Base-by-base conservation (phyloP, 768 basidiomycete species). In the Tulasnella sp. region DNA sequence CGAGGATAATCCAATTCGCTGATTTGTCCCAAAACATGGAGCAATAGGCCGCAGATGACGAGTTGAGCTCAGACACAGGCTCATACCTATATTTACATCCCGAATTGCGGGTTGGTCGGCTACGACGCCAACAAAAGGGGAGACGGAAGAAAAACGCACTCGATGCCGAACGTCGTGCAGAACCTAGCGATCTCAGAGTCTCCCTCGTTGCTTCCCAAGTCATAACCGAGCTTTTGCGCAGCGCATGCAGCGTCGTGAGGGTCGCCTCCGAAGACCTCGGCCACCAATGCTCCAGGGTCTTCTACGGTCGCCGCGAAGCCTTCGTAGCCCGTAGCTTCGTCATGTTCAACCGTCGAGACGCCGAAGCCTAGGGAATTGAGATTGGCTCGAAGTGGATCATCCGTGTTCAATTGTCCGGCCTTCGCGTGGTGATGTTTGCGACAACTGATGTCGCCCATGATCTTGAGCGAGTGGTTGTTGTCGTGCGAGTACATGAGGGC, bases 21-120 rank as follows among this genome's bases (percentile, higher is more conserved):
- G 23, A 48, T 13, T 24, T 54, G 45, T 65, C 65, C 65, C 65
- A 65, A 43, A 66, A 65, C 3, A 64, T 29, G 58, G 65, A 66
- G 26, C 56, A n/a, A 53, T 41, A 65, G 2, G 65, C 65, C 8
- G 65, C 64, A 21, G 62, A 56, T 11, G 50, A 27, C 15, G 34
- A 51, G 48, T 65, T 65, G 23, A 65, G 61, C 42, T 65, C 64
- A 21, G 55, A 58, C 9, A 64, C 55, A 1, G 63, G 42, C 34
- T 48, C 63, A 63, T 63, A 63, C 24, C 59, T 48, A 21, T 5
- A 48, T n/a, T 7, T 19, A 21, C 8, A 48, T 21, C 45, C 7
- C 15, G 34, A 7, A 38, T 38, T 38, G 7, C 5, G 34, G 34
- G 34, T 38, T 38, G 15, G 15, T 5, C 7, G 34, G 26, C 19